Evolutionary conservation across 345 rosid genomes (phyloP), one percentile per base, ranked within the genome.

Genomic region (Salix arbutifolia): DNA sequence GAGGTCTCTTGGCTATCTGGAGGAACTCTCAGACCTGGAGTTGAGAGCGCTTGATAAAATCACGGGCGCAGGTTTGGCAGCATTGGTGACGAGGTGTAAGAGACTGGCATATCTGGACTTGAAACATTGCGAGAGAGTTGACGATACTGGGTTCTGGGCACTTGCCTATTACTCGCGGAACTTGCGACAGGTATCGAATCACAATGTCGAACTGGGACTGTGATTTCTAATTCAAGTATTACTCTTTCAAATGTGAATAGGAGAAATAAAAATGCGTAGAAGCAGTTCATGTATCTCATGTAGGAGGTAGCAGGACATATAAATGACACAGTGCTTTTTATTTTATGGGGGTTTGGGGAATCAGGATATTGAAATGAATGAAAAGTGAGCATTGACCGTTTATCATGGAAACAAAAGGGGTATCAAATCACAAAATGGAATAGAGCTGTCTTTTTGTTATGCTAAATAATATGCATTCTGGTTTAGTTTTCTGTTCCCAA

Each of bases 101-200:
- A 84, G 84, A 74, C 78, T 95, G 62, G 69, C 86, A 7, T 88
- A 93, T 83, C 80, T 93, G 83, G 99, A 95, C 85, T 67, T 95
- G 69, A 93, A 95, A 75, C 91, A 80, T 70, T 93, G 99, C 60
- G 83, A 68, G 77, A 90, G 85, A 65, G 84, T 93, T 72, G 91
- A 89, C 78, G 97, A 93, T 84, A 83, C 79, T 0, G 99, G 99
- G 40, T 93, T 91, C 85, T 87, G 85, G 90, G 91, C 92, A 3
- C 91, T 93, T 17, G 91, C 96, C 23, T 87, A 79, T 82, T 74
- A 89, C 79, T 87, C 90, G 30, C 79, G 76, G 80, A 95, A 95
- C 85, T 78, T 95, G 80, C 83, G 92, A 81, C 99, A 95, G 97
- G 99, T 91, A 88, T 42, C 28, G 40, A 44, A 72, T 71, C 64